Percentiles rank a stretch among this genome's conserved stretches.
Evolutionary conservation across 345 rosid species (phyloP).

Genomic region (Physaria fendleri): DNA sequence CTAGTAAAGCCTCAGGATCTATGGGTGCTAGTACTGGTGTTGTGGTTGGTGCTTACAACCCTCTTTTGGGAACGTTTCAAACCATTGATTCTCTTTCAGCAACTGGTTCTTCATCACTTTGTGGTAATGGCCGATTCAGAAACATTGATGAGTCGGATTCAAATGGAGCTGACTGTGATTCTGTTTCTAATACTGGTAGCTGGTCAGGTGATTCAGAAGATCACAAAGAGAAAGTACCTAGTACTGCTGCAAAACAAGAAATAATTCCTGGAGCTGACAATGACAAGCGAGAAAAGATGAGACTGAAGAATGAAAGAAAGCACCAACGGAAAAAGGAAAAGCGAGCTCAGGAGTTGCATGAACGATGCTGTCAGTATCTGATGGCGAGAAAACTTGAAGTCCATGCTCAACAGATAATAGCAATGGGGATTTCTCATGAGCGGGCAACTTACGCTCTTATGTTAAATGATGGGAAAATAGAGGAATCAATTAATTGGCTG

Average conservation of each 20-base stretch:
- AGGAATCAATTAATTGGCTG: constrained; percentile 79
- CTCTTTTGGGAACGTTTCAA: constrained; percentile 68
- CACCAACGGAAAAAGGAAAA: constrained; percentile 92
- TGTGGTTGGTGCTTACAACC: constrained; percentile 71
- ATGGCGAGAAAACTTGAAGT: constrained; percentile 89
- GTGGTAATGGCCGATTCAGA: constrained; percentile 58
- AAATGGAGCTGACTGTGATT: constrained; percentile 68
- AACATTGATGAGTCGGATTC: constrained; percentile 78
- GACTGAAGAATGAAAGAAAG: constrained; percentile 87
- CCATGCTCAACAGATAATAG: constrained; percentile 72
- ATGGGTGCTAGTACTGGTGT: constrained; percentile 42
- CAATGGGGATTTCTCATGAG: constrained; percentile 81
- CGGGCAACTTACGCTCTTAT: constrained; percentile 80
- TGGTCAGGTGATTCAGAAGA: constrained; percentile 98
- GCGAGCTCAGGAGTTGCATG: constrained; percentile 87
- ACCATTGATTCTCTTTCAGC: constrained; percentile 45
- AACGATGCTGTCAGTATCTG: constrained; percentile 65
- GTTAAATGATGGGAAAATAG: constrained; percentile 78
- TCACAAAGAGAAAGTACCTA: constrained; percentile 63
- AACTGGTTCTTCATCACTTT: constrained; percentile 45
- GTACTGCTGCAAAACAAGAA: constrained; percentile 45
- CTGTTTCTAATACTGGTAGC: constrained; percentile 82
- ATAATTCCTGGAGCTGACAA: constrained; percentile 66
- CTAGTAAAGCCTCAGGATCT: constrained; percentile 47
- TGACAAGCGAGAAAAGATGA: constrained; percentile 81